These are phyloP conservation scores for Davidsoniella neocaledoniae DNA, from an alignment of 2,329 filamentous ascomycete species.

Conservation along the genomic window DNA sequence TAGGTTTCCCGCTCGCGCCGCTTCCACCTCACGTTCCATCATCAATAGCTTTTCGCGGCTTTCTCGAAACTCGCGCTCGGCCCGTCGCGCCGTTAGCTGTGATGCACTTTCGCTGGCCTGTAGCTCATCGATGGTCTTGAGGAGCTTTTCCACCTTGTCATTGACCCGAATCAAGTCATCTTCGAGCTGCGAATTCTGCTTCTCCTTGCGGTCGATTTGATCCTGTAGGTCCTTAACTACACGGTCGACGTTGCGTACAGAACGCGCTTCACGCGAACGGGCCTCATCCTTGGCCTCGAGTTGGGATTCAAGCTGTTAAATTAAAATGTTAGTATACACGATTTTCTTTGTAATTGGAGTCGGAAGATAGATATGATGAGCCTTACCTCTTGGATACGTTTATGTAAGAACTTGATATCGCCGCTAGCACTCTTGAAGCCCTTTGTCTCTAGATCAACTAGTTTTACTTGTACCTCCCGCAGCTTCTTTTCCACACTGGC, in stretches of 20 bases:
- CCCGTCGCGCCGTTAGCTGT: slow-evolving; percentile 66
- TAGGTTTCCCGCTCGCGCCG: slow-evolving; percentile 33
- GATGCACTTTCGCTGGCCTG: slow-evolving; percentile 71
- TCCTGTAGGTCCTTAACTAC: slow-evolving; percentile 83
- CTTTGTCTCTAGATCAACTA: slow-evolving; percentile 92
- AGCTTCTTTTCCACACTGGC: slow-evolving; percentile 73
- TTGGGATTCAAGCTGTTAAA: slow-evolving; percentile 61
- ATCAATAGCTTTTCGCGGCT: slow-evolving; percentile 67
- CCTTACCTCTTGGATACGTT: slow-evolving; percentile 83
- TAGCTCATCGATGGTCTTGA: slow-evolving; percentile 83
- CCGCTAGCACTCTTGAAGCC: slow-evolving; percentile 88
- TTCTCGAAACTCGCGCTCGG: slow-evolving; percentile 78
- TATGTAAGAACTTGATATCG: slow-evolving; percentile 88
- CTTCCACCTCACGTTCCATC: slow-evolving; percentile 77
- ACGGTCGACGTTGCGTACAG: slow-evolving; percentile 81
- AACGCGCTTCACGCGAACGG: slow-evolving; percentile 66
- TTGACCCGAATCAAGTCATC: slow-evolving; percentile 75
- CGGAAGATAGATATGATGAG: background rate
- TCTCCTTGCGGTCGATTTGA: slow-evolving; percentile 87
- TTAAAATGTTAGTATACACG: slow-evolving; percentile 17
- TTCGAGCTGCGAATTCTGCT: slow-evolving; percentile 60
- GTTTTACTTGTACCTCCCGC: slow-evolving; percentile 75
- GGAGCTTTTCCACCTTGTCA: slow-evolving; percentile 79
- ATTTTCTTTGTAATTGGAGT: background rate
- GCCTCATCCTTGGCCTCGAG: slow-evolving; percentile 70